phyloP scores from a whole-genome alignment of 2,329 filamentous ascomycete species.

The Aspergillus sojae region DNA sequence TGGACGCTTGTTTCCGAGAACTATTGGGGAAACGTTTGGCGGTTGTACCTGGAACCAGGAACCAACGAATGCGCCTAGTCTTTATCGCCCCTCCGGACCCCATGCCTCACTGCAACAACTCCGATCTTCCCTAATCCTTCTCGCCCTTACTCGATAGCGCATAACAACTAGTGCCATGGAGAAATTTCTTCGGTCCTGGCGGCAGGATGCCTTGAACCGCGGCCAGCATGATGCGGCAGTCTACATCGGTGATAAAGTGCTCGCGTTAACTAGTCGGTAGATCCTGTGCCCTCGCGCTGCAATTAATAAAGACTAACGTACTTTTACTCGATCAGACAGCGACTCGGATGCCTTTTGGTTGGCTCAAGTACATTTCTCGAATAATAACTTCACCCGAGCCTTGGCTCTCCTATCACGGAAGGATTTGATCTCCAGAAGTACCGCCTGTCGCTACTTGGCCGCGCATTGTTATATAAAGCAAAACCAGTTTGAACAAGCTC shows the following conservation, averaged over 20 bases:
- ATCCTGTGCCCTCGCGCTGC: background rate
- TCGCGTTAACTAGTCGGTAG: conserved; percentile 82
- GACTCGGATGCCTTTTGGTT: conserved; percentile 96
- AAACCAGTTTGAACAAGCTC: conserved; percentile 83
- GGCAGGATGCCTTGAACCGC: conserved; percentile 92
- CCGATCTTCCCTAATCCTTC: background rate
- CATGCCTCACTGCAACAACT: conserved; percentile 1
- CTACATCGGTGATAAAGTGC: conserved; percentile 94
- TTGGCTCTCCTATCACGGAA: conserved; percentile 82
- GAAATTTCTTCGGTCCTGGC: conserved; percentile 89
- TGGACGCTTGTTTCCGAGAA: background rate
- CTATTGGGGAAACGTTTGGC: background rate
- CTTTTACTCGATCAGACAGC: conserved; percentile 62
- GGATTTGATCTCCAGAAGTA: conserved; percentile 77
- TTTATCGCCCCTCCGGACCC: background rate
- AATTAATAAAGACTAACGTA: background rate
- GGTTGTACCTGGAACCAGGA: background rate
- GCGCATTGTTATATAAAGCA: conserved; percentile 95
- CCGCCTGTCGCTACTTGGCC: conserved; percentile 88
- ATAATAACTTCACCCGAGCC: conserved; percentile 90
- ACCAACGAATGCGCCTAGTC: background rate
- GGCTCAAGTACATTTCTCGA: conserved; percentile 95
- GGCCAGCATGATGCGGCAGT: conserved; percentile 96
- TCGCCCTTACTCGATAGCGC: conserved; percentile 1
- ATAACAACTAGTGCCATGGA: conserved; percentile 66